phyloP scores from a whole-genome alignment of 345 rosid species.

The Durio zibethinus region DNA sequence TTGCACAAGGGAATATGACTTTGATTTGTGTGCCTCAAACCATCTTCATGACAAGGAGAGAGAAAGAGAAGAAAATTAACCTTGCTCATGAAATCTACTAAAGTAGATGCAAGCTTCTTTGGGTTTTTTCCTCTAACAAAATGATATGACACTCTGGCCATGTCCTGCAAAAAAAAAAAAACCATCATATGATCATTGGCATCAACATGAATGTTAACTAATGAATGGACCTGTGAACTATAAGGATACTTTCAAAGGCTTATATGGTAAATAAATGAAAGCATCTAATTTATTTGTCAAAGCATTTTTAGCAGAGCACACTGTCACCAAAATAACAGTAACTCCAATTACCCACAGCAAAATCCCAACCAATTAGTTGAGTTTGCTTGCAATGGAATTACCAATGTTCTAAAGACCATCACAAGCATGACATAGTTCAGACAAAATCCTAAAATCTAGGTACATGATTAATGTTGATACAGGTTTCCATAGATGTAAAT shows the following conservation, averaged over 20 bases:
- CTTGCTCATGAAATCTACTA: conserved; percentile 61
- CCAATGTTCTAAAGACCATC: not conserved
- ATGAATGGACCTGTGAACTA: conserved; percentile 8
- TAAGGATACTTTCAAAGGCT: not conserved
- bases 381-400: not conserved
- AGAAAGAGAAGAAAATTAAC: conserved; percentile 4
- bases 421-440: not conserved
- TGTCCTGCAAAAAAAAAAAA: conserved; percentile 60
- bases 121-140: conserved; percentile 80
- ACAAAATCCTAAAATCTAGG: not conserved
- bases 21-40: not conserved
- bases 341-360: not conserved
- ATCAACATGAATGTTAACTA: not conserved
- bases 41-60: not conserved
- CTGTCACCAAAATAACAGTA: not conserved
- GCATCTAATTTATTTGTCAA: not conserved
- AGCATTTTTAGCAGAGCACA: not conserved
- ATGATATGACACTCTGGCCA: conserved; percentile 76
- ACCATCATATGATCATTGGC: not conserved
- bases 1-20: not conserved
- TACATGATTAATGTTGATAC: not conserved
- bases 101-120: conserved; percentile 64
- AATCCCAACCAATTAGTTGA: not conserved
- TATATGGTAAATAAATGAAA: not conserved
- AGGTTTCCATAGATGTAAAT: conserved; percentile 8